Conservation (phyloP, 2,329 filamentous ascomycete species). For the Pyricularia sp. region DNA sequence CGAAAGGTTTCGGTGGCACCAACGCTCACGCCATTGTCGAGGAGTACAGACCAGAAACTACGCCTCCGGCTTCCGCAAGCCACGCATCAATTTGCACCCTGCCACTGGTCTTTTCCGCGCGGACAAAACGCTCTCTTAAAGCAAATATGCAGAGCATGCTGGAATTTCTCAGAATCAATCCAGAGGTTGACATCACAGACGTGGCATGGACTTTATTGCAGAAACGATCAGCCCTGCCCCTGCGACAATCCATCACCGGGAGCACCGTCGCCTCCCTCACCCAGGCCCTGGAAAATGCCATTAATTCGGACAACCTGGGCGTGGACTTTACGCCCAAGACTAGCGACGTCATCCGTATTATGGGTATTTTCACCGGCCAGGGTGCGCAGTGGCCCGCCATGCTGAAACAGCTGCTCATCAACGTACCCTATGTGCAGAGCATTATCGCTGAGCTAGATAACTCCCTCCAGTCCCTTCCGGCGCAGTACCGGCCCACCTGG, state of each 20-base stretch:
- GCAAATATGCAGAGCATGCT: background rate
- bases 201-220: background rate
- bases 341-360: constrained; percentile 8
- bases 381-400: constrained; percentile 14
- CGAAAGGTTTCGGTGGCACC: constrained; percentile 16
- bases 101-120: background rate
- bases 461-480: background rate
- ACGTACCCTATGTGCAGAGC: background rate
- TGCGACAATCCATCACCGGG: too few relatives aligned
- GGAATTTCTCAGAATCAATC: background rate
- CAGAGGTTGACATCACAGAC: background rate
- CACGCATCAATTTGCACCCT: too few relatives aligned
- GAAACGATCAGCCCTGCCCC: background rate
- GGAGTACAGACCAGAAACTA: background rate
- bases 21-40: constrained; percentile 18
- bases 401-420: background rate
- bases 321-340: too few relatives aligned
- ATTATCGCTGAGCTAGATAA: constrained; percentile 17
- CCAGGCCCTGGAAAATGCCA: background rate
- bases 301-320: too few relatives aligned
- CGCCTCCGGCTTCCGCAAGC: background rate
- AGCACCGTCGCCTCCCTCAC: too few relatives aligned
- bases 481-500: constrained; percentile 17
- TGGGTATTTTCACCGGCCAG: constrained; percentile 25
- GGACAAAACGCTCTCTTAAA: background rate